Evolutionary conservation across 495 filamentous ascomycete species (phyloP).

Genomic region (Xylaria venustula): DNA sequence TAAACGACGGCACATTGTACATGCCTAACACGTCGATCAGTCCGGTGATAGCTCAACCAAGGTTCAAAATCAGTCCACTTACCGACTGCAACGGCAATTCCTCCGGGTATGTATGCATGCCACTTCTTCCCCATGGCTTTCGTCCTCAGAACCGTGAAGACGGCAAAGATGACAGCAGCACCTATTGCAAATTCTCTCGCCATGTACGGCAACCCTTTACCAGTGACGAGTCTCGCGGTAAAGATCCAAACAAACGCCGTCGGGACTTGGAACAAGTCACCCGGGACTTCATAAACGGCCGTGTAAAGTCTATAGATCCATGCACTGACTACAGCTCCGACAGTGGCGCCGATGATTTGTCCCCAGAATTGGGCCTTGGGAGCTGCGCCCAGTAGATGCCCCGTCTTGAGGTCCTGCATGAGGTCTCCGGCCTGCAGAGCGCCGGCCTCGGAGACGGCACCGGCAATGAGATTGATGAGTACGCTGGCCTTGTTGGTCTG

Average conservation of each 20-base stretch:
- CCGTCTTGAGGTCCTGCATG: slow-evolving; percentile 98
- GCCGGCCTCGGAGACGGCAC: slow-evolving; percentile 82
- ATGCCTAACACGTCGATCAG: slow-evolving; percentile 59
- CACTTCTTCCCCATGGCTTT: slow-evolving; percentile 45
- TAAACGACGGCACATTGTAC: slow-evolving; percentile 97
- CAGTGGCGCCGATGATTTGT: slow-evolving; percentile 84
- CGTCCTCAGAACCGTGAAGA: slow-evolving; percentile 67
- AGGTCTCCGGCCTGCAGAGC: slow-evolving; percentile 95
- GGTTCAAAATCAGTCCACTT: slow-evolving; percentile 24
- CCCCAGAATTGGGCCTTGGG: slow-evolving; percentile 96
- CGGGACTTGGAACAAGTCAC: slow-evolving; percentile 86
- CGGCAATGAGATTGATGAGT: slow-evolving; percentile 88
- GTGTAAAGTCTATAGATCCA: slow-evolving; percentile 91
- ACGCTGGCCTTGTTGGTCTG: slow-evolving; percentile 72
- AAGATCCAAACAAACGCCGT: slow-evolving; percentile 97
- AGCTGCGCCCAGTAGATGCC: slow-evolving; percentile 85
- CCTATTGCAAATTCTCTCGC: slow-evolving; percentile 73
- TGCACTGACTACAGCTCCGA: slow-evolving; percentile 85
- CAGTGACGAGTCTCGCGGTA: slow-evolving; percentile 91
- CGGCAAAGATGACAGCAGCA: slow-evolving; percentile 66
- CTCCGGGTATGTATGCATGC: slow-evolving; percentile 73
- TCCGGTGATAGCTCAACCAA: neutral
- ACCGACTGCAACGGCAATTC: slow-evolving; percentile 92
- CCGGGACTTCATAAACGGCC: slow-evolving; percentile 81
- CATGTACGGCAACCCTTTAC: slow-evolving; percentile 80